A percentile compares a stretch with the other conserved stretches of the same genome.
Evolutionary conservation across 2,329 filamentous ascomycete species (phyloP).

Genomic region (Diaporthe batatas): DNA sequence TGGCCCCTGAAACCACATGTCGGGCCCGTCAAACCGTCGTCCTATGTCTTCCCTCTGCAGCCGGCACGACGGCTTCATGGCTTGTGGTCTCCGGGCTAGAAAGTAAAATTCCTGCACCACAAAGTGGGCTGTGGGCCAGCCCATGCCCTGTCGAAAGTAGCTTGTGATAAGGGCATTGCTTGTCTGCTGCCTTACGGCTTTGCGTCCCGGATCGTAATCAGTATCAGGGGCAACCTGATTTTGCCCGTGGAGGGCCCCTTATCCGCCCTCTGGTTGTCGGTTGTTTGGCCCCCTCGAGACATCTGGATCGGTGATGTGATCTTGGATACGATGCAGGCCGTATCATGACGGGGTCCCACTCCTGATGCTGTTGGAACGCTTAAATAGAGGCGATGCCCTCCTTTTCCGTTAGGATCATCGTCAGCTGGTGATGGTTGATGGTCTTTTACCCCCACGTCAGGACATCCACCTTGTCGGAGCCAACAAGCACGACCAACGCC

Average conservation of each 20-base stretch:
- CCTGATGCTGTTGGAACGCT: slow-evolving; percentile 26
- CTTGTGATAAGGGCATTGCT: slow-evolving; percentile 2
- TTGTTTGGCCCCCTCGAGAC: background rate
- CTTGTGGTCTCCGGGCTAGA: background rate
- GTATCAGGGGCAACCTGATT: slow-evolving; percentile 24
- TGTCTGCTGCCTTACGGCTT: background rate
- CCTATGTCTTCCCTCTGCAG: background rate
- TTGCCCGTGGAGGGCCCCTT: background rate
- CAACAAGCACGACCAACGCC: slow-evolving; percentile 3
- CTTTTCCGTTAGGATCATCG: slow-evolving; percentile 24
- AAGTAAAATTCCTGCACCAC: background rate
- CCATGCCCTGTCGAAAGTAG: background rate
- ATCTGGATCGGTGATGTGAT: slow-evolving; percentile 30
- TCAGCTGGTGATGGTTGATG: slow-evolving; percentile 36
- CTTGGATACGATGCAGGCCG: slow-evolving; percentile 14
- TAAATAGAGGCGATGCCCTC: slow-evolving; percentile 40
- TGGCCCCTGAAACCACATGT: slow-evolving; percentile 36
- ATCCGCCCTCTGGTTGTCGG: background rate
- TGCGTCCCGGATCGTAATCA: slow-evolving; percentile 10
- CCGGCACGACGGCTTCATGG: slow-evolving; percentile 26
- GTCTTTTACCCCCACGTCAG: slow-evolving; percentile 36
- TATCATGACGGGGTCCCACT: slow-evolving; percentile 14
- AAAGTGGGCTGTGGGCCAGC: background rate
- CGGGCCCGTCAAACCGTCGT: slow-evolving; percentile 39
- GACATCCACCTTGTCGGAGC: slow-evolving; percentile 21